Percentiles rank a stretch among this genome's conserved stretches.
phyloP scores from a whole-genome alignment of 2,329 filamentous ascomycete species.

The Penicillium sp. region DNA sequence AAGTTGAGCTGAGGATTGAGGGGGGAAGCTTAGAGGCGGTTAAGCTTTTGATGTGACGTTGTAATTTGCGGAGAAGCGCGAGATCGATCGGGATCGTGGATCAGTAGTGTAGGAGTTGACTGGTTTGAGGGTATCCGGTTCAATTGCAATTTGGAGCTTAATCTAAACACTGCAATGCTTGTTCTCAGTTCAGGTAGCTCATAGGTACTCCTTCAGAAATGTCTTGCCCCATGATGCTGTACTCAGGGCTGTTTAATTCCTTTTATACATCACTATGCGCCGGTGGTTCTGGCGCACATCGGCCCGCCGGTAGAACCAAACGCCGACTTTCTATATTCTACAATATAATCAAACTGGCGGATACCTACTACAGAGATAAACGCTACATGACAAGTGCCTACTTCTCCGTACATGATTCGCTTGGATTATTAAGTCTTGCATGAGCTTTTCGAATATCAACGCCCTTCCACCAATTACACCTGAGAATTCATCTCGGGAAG shows the following conservation, averaged over 20 bases:
- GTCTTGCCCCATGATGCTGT: neutral
- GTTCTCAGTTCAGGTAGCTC: neutral
- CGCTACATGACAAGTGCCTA: too few relatives aligned
- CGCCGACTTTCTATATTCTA: neutral
- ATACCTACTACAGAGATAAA: too few relatives aligned
- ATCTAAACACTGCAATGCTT: neutral
- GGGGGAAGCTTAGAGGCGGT: neutral
- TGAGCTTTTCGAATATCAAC: too few relatives aligned
- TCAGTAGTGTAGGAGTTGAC: neutral
- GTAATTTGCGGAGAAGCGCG: neutral
- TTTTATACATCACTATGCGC: neutral
- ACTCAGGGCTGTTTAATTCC: too few relatives aligned
- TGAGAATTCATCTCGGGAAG: neutral
- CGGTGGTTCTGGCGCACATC: neutral
- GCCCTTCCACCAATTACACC: neutral
- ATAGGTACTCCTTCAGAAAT: too few relatives aligned
- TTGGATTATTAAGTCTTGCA: too few relatives aligned
- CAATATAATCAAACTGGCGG: too few relatives aligned
- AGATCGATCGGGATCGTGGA: neutral
- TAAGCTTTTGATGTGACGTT: neutral
- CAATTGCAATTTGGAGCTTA: too few relatives aligned
- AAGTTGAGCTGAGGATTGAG: neutral
- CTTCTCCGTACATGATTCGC: too few relatives aligned
- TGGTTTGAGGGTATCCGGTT: neutral
- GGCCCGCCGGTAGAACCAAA: neutral